Evolutionary conservation across 352 stramenopile genomes (phyloP).

Genomic region (Achlya hypogyna): DNA sequence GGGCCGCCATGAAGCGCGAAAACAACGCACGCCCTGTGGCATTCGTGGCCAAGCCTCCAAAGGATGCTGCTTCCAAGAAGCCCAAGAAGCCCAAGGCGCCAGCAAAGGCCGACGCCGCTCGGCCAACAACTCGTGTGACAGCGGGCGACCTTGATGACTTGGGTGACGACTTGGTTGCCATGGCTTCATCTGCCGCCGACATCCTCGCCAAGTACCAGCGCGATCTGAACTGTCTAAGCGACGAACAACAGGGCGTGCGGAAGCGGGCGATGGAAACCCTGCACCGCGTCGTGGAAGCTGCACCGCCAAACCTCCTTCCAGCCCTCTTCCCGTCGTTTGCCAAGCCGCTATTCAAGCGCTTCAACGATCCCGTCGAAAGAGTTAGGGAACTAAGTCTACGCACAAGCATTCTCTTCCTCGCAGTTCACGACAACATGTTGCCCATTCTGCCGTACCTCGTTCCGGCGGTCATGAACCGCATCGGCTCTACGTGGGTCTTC

Average conservation of each 20-base stretch:
- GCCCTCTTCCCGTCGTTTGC: slow-evolving; percentile 38
- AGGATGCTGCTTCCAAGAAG: slow-evolving; percentile 30
- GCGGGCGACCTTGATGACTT: not conserved
- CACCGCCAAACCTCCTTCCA: not conserved
- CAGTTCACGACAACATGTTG: slow-evolving; percentile 44
- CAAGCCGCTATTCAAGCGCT: slow-evolving; percentile 72
- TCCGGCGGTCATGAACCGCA: slow-evolving; percentile 50
- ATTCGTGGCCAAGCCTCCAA: slow-evolving; percentile 29
- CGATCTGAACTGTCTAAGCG: slow-evolving; percentile 50
- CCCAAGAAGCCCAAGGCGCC: not conserved
- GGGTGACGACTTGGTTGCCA: not conserved
- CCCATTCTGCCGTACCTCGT: slow-evolving; percentile 65
- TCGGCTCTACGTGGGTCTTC: slow-evolving; percentile 54
- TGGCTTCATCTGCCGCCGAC: not conserved
- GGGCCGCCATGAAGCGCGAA: slow-evolving; percentile 39
- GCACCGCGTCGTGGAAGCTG: slow-evolving; percentile 29
- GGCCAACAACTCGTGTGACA: not conserved
- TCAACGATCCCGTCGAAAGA: slow-evolving; percentile 75
- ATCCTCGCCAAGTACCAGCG: slow-evolving; percentile 7
- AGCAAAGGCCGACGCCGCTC: not conserved
- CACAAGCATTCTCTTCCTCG: slow-evolving; percentile 38
- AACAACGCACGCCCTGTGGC: slow-evolving; percentile 19
- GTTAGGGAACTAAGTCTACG: slow-evolving; percentile 62
- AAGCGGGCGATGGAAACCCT: slow-evolving; percentile 53
- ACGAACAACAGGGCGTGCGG: slow-evolving; percentile 38